phyloP scores from a whole-genome alignment of 1,284 basidiomycete species.

The Boletellus deceptivus region DNA sequence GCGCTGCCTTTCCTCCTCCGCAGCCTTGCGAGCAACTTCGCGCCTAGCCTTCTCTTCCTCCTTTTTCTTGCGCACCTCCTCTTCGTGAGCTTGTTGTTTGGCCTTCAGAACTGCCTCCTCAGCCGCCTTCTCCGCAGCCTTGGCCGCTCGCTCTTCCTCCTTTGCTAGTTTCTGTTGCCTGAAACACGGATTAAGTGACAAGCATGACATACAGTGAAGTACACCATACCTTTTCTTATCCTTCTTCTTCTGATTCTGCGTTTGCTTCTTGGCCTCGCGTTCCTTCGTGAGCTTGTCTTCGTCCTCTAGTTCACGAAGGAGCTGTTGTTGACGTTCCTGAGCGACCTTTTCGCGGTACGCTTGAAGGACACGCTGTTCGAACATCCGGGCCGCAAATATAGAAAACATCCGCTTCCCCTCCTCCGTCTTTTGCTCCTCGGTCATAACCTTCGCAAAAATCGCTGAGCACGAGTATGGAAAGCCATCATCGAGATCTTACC shows the following conservation, averaged over 20 bases:
- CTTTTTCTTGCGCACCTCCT: constrained; percentile 63
- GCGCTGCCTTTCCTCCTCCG: constrained; percentile 75
- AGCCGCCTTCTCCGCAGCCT: constrained; percentile 78
- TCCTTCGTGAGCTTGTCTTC: constrained; percentile 81
- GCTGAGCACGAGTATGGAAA: constrained; percentile 11
- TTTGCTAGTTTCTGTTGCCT: constrained; percentile 91
- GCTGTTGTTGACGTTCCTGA: constrained; percentile 83
- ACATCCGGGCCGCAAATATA: constrained; percentile 99
- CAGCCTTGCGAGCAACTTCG: constrained; percentile 71
- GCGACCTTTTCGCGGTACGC: constrained; percentile 93
- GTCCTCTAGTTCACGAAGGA: constrained; percentile 87
- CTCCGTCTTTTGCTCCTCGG: constrained; percentile 93
- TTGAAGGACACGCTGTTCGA: constrained; percentile 94
- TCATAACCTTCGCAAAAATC: constrained; percentile 54
- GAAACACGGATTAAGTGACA: constrained; percentile 9
- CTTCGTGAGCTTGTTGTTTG: constrained; percentile 61
- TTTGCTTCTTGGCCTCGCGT: constrained; percentile 91
- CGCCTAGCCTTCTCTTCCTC: constrained; percentile 72
- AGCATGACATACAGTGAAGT: background rate
- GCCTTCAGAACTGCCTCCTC: constrained; percentile 74
- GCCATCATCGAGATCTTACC: constrained; percentile 32
- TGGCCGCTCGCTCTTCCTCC: constrained; percentile 82
- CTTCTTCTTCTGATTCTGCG: constrained; percentile 98
- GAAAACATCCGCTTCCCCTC: constrained; percentile 99
- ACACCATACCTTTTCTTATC: constrained; percentile 82